Evolutionary conservation across 2,329 filamentous ascomycete species (phyloP).

Genomic region (Xylaria sp.): DNA sequence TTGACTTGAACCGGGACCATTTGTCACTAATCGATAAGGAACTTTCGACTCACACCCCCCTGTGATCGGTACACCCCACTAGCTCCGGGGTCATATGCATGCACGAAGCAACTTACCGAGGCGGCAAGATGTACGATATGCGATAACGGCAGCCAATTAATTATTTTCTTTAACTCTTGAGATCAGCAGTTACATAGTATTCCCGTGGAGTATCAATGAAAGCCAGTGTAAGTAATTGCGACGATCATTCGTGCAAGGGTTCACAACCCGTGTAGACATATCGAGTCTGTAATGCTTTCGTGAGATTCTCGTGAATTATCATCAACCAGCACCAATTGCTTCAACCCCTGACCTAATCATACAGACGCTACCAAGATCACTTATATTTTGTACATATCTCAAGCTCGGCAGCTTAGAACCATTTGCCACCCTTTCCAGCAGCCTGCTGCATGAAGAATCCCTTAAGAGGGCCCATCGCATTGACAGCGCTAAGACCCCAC

Average conservation of each 20-base stretch:
- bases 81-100: constrained; percentile 2
- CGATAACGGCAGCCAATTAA: too few relatives aligned
- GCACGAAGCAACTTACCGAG: too few relatives aligned
- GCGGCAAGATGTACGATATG: too few relatives aligned
- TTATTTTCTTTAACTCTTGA: too few relatives aligned
- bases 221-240: too few relatives aligned
- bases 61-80: constrained; percentile 18
- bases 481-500: constrained; percentile 68
- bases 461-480: constrained; percentile 71
- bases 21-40: constrained; percentile 24
- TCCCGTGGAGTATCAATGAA: too few relatives aligned
- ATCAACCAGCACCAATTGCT: neutral
- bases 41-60: constrained; percentile 7
- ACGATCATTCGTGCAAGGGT: too few relatives aligned
- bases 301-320: neutral
- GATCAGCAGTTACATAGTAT: too few relatives aligned
- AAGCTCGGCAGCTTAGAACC: constrained; percentile 17
- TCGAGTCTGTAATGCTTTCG: neutral
- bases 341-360: neutral
- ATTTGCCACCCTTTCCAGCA: constrained; percentile 44
- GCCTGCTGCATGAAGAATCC: constrained; percentile 77
- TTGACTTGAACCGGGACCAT: constrained; percentile 5
- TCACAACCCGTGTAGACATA: too few relatives aligned
- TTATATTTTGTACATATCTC: constrained; percentile 3
- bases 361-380: constrained; percentile 1